Percentiles rank a stretch among this genome's conserved stretches.
Evolutionary conservation across 2,329 filamentous ascomycete genomes (phyloP).

Genomic region (Colletotrichum sp.): DNA sequence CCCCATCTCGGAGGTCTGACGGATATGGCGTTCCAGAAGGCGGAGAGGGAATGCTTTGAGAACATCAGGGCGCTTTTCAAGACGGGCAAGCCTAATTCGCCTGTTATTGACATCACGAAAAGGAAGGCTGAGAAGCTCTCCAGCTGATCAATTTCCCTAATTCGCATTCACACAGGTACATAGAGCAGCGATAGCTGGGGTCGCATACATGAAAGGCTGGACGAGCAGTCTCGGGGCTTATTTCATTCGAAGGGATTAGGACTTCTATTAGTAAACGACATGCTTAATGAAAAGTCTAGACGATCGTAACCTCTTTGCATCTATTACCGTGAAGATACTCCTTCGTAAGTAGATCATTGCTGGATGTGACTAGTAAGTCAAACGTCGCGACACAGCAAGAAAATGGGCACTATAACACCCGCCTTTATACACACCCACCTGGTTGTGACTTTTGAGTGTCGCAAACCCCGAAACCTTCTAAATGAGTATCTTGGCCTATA

Average conservation of each 20-base stretch:
- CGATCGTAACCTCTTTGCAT: neutral
- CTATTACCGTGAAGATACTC: neutral
- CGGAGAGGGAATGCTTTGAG: conserved; percentile 49
- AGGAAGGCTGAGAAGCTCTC: neutral
- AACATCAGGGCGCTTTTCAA: conserved; percentile 45
- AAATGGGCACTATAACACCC: no score
- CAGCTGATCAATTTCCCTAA: neutral
- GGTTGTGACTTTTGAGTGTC: neutral
- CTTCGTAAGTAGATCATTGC: neutral
- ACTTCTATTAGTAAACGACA: neutral
- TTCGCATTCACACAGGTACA: neutral
- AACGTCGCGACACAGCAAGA: neutral
- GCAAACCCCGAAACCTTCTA: neutral
- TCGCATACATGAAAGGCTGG: neutral
- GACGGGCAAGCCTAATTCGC: conserved; percentile 40
- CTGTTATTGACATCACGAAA: conserved; percentile 31
- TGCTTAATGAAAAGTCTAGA: neutral
- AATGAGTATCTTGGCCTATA: neutral
- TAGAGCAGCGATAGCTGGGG: neutral
- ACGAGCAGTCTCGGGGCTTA: rapidly evolving
- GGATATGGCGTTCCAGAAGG: conserved; percentile 45
- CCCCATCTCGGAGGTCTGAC: conserved; percentile 51
- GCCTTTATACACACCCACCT: neutral
- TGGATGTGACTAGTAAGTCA: neutral
- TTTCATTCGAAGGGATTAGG: neutral